Evolutionary conservation across 192 early-diverging fungal genomes (phyloP), one percentile per base, ranked within the genome.

Genomic region (Podochytrium sp.): DNA sequence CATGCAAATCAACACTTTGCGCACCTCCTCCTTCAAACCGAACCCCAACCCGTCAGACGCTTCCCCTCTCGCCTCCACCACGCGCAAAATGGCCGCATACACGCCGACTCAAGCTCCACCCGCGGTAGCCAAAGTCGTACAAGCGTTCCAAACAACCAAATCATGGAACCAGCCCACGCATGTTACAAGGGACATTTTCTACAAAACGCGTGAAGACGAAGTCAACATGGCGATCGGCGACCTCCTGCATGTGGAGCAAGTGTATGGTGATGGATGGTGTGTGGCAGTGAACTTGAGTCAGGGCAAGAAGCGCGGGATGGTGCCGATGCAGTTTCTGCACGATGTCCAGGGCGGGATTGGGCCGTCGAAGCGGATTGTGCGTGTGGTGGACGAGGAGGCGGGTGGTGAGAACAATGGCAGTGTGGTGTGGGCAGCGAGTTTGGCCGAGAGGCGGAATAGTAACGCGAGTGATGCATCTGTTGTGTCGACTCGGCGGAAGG

Each of bases 261-360:
- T 67, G 61, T 84, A 77, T 65, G 37, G 12, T 0, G 85, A 86
- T 75, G 83, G 83, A 41, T 86, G 85, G 85, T 77, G 75, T 20
- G 71, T 75, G 41, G 83, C 76, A 1, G 76, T 80, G 57, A 86
- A 86, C 62, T 79, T 86, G 53, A 80, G 76, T 16, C 85, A 82
- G 51, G 78, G 80, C 4, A 78, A 78, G 33, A 63, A 77, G 55
- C 60, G 74, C 23, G 80, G 79, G 27, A 34, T 79, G 6, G 79
- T 86, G 50, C 85, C 85, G 38, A 34, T 82, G 0, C 39, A 34
- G 42, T 43, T 77, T 27, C 47, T 84, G 56, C 23, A 37, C 25
- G 69, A 34, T 47, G 56, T 71, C 27, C 25, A 60, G 38, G 52
- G 52, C 1, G 27, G 66, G 2, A 69, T 69, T 23, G 69, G 69